Base-by-base conservation (phyloP, 805 yeast species). In the Kodamaea jinghongensis region DNA sequence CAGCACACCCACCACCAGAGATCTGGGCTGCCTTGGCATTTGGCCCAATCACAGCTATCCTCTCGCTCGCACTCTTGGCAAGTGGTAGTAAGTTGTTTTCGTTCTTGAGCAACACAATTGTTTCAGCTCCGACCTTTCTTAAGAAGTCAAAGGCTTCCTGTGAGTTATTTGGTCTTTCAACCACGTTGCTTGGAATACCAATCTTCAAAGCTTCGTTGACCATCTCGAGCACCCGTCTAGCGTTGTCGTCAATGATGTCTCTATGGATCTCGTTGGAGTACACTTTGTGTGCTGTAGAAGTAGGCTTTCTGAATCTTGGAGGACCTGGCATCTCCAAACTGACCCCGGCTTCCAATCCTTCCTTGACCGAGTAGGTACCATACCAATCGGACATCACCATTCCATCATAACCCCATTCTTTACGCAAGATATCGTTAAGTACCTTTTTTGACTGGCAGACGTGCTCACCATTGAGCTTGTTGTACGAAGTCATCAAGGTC, bases 261-360 rank as follows among this genome's bases (percentile, higher is more conserved):
- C 41, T 41, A 43, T 59, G 67, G 29, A 76, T 54, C 45, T 73
- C 76, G 43, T 64, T 65, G 38, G 65, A 54, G 39, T 45, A 48
- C 14, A 77, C 61, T 31, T 71, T 69, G 49, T 72, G 78, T 6
- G 62, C 44, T 12, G 76, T 57, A 9, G 67, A 57, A 20, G 57
- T 58, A 1, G 58, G 58, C 47, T 71, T 60, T 61, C 80, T 55
- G 55, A 68, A 70, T 33, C 71, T 57, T 2, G 79, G 61, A 13
- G 79, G 76, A 27, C 86, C 86, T 1, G 86, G 86, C 83, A 78
- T 78, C 56, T 81, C 86, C 49, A 81, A 61, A 52, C 79, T 81
- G 40, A 81, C 60, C 6, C 86, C 85, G 26, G 76, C 76, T 29
- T 70, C 66, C 34, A 79, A 54, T 10, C 81, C 50, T 31, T 66